Evolutionary conservation across 192 early-diverging fungal species (phyloP).

Genomic region (Rhizophlyctis rosea): DNA sequence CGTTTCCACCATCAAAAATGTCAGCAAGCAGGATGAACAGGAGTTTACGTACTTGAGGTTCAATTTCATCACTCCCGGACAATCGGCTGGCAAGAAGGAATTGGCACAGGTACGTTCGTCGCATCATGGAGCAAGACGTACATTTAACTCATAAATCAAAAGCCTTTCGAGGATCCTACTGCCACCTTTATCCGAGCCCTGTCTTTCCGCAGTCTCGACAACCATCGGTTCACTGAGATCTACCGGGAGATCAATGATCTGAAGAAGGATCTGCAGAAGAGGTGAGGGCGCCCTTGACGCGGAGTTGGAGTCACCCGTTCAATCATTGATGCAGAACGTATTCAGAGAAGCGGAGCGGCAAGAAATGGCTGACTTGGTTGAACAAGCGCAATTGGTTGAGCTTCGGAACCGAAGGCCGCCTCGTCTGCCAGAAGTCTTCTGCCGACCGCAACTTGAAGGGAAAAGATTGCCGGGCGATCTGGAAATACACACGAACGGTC

Average conservation of each 20-base stretch:
- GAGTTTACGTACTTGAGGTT: conserved; percentile 86
- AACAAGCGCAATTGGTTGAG: conserved; percentile 85
- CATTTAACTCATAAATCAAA: background rate
- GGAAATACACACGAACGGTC: conserved; percentile 94
- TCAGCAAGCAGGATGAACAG: conserved; percentile 90
- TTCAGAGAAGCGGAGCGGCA: conserved; percentile 83
- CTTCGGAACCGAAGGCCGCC: conserved; percentile 56
- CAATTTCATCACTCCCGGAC: conserved; percentile 94
- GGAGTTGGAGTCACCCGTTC: background rate
- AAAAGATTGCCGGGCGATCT: conserved; percentile 93
- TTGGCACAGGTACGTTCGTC: conserved; percentile 3
- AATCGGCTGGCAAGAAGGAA: conserved; percentile 89
- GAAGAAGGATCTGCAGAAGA: conserved; percentile 90
- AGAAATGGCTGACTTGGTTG: conserved; percentile 94
- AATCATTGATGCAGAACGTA: background rate
- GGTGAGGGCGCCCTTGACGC: conserved; percentile 23
- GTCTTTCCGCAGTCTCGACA: conserved; percentile 86
- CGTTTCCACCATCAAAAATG: conserved; percentile 92
- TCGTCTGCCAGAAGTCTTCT: conserved; percentile 86
- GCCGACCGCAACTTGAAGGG: conserved; percentile 83
- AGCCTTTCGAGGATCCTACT: conserved; percentile 81
- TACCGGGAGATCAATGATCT: conserved; percentile 82
- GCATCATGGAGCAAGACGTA: background rate
- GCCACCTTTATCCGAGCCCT: conserved; percentile 91
- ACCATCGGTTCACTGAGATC: conserved; percentile 76